Percentiles rank a stretch among this genome's conserved stretches.
Evolutionary conservation across 2,329 filamentous ascomycete genomes (phyloP).

Genomic region (Corynespora cassiicola): DNA sequence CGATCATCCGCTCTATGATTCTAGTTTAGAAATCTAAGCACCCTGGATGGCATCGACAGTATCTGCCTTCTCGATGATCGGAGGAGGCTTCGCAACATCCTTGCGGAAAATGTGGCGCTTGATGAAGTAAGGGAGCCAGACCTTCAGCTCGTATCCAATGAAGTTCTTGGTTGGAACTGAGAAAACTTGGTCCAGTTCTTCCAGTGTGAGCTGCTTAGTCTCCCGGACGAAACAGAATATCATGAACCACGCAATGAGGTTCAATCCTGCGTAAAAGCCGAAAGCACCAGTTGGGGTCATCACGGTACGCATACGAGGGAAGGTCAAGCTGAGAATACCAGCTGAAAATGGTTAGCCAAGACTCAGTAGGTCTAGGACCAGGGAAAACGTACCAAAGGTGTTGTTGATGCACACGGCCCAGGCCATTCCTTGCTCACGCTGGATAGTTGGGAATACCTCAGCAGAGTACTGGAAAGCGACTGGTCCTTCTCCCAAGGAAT

Average conservation of each 20-base stretch:
- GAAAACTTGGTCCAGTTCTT: slow-evolving; percentile 42
- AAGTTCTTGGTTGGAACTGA: slow-evolving; percentile 43
- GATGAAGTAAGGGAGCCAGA: slow-evolving; percentile 51
- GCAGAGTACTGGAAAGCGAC: slow-evolving; percentile 57
- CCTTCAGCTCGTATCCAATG: slow-evolving; percentile 46
- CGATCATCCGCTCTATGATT: neutral
- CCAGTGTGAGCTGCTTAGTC: slow-evolving; percentile 47
- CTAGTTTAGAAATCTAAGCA: neutral
- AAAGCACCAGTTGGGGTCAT: slow-evolving; percentile 48
- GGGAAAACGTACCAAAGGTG: slow-evolving; percentile 40
- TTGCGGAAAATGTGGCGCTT: slow-evolving; percentile 47
- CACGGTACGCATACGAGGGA: slow-evolving; percentile 46
- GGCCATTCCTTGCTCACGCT: slow-evolving; percentile 49
- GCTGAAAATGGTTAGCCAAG: slow-evolving; percentile 12
- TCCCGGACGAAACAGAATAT: slow-evolving; percentile 49
- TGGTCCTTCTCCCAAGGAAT: slow-evolving; percentile 52
- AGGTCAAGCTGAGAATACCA: slow-evolving; percentile 45
- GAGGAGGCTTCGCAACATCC: slow-evolving; percentile 46
- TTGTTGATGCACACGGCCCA: slow-evolving; percentile 52
- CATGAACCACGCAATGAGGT: slow-evolving; percentile 48
- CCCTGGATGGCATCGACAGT: slow-evolving; percentile 2
- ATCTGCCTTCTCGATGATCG: slow-evolving; percentile 43
- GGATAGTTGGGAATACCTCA: slow-evolving; percentile 46
- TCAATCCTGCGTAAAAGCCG: slow-evolving; percentile 50
- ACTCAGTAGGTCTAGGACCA: too few species aligned